Conservation (phyloP, 2,329 filamentous ascomycete species). For the Rhytidhysteron rufulum region DNA sequence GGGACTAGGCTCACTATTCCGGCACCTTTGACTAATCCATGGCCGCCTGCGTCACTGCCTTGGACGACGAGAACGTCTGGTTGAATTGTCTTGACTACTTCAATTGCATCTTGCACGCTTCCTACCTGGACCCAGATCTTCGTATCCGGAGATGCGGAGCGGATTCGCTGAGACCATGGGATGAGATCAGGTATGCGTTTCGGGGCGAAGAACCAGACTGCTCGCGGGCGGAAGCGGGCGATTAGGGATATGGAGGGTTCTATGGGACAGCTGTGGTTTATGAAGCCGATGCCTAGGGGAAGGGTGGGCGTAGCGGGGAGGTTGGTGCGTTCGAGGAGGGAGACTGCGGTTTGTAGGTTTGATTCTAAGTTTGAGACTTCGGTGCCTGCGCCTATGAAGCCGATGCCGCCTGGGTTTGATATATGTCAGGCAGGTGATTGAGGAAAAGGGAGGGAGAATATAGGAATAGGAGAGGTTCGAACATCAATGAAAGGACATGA, state of each 20-base stretch:
- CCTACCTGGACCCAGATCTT: constrained; percentile 61
- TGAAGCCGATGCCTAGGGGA: constrained; percentile 60
- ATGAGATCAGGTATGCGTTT: constrained; percentile 33
- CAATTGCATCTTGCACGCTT: constrained; percentile 53
- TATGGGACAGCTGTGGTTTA: constrained; percentile 50
- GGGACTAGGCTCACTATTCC: constrained; percentile 56
- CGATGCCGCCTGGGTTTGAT: constrained; percentile 37
- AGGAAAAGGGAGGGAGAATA: neutral
- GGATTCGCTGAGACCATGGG: constrained; percentile 27
- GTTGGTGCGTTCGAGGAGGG: constrained; percentile 17
- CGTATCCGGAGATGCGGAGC: constrained; percentile 32
- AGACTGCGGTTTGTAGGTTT: constrained; percentile 22
- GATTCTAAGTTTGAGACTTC: constrained; percentile 32
- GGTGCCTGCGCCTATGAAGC: constrained; percentile 44
- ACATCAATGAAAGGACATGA: no score
- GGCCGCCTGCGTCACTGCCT: constrained; percentile 62
- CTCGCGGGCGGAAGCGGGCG: constrained; percentile 51
- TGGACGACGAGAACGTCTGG: constrained; percentile 61
- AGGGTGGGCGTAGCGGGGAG: constrained; percentile 26
- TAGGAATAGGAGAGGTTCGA: neutral
- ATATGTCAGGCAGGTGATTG: neutral
- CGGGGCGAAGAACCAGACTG: constrained; percentile 66
- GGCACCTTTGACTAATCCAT: constrained; percentile 54
- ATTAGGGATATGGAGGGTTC: constrained; percentile 50
- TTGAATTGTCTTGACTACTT: constrained; percentile 43